These are phyloP conservation scores for Neurospora sp. DNA, from an alignment of 495 filamentous ascomycete species.

Conservation along the genomic window DNA sequence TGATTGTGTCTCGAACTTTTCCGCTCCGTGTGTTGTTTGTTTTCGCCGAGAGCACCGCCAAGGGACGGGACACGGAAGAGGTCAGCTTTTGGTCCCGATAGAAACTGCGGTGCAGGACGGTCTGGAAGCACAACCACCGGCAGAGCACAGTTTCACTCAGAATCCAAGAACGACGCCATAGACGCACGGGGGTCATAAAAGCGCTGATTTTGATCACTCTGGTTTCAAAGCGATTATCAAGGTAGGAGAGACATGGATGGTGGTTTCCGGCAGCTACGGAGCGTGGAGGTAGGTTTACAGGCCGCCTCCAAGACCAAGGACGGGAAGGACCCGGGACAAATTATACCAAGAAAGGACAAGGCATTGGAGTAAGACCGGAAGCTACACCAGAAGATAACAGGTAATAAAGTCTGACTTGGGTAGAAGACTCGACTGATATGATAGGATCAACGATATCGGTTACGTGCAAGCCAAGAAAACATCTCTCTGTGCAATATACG, in stretches of 20 bases:
- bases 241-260: neutral
- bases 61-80: constrained; percentile 5
- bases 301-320: neutral
- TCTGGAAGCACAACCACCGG: neutral
- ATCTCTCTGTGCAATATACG: neutral
- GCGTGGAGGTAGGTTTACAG: neutral
- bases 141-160: neutral
- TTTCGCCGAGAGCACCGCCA: constrained; percentile 2
- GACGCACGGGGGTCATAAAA: neutral
- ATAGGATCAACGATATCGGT: neutral
- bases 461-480: neutral
- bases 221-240: neutral
- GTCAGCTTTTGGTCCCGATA: neutral
- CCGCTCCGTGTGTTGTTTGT: neutral
- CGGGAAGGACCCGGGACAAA: neutral
- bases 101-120: neutral
- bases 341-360: neutral
- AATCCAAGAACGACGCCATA: neutral
- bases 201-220: neutral
- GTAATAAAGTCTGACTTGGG: neutral
- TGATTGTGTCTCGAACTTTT: neutral
- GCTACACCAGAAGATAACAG: neutral
- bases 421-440: neutral
- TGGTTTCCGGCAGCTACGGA: neutral
- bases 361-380: neutral